Evolutionary conservation across 805 yeast genomes (phyloP).

Genomic region (Sugiyamaella chiloensis): DNA sequence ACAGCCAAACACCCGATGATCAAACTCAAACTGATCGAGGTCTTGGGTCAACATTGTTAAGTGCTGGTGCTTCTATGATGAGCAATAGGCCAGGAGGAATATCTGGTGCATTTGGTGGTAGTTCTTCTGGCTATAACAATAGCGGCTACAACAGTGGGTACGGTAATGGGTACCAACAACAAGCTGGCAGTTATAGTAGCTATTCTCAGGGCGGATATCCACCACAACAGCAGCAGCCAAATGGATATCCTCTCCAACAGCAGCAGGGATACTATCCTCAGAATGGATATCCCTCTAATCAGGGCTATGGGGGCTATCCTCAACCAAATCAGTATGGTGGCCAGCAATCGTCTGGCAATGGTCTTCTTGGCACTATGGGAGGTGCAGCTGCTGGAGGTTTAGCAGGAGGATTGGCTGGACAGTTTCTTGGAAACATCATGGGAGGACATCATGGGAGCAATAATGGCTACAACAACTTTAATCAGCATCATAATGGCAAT

Average conservation of each 20-base stretch:
- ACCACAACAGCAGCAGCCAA: not conserved
- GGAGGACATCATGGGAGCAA: not conserved
- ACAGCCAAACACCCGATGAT: too few species aligned
- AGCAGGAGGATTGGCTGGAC: not conserved
- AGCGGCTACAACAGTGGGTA: not conserved
- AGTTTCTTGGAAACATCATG: not conserved
- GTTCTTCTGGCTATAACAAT: not conserved
- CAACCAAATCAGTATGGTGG: not conserved
- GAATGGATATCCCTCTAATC: not conserved
- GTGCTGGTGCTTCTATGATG: not conserved
- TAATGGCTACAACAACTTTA: not conserved
- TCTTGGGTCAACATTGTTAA: not conserved
- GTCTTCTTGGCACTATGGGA: not conserved
- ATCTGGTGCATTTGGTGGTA: too few species aligned
- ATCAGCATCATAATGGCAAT: not conserved
- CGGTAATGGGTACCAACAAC: not conserved
- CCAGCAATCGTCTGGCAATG: not conserved
- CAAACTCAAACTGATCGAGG: not conserved
- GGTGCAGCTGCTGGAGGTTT: constrained; percentile 1
- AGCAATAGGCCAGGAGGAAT: not conserved
- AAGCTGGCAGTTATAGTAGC: not conserved
- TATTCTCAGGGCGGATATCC: not conserved
- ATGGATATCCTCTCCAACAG: not conserved
- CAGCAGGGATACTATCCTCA: not conserved
- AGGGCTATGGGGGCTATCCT: not conserved